Percentiles rank a stretch among this genome's conserved stretches.
Evolutionary conservation across 164 flowering plant genomes (phyloP).

Genomic region (Santalum album): DNA sequence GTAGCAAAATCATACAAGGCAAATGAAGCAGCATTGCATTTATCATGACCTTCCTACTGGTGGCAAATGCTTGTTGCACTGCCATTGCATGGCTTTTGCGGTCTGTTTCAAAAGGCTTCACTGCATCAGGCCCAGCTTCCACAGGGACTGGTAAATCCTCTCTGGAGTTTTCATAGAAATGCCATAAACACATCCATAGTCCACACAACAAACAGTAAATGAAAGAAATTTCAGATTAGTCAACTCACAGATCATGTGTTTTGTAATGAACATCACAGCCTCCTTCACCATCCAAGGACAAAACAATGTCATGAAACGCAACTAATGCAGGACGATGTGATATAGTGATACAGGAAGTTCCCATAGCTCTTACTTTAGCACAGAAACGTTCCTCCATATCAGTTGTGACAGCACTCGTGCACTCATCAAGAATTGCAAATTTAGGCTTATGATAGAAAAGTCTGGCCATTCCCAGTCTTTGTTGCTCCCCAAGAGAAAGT

Average conservation of each 20-base stretch:
- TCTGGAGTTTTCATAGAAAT: slow-evolving; percentile 27
- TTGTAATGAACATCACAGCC: slow-evolving; percentile 77
- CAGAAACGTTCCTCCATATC: slow-evolving; percentile 99
- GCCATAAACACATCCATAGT: neutral
- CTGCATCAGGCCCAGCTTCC: slow-evolving; percentile 22
- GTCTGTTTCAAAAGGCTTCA: slow-evolving; percentile 37
- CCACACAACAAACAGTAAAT: neutral
- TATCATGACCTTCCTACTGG: slow-evolving; percentile 39
- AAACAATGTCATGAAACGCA: slow-evolving; percentile 93
- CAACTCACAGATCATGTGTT: slow-evolving; percentile 27
- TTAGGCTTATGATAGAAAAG: slow-evolving; percentile 96
- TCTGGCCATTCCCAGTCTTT: slow-evolving; percentile 98
- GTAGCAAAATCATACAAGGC: neutral
- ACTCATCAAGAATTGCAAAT: slow-evolving; percentile 98
- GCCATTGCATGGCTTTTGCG: slow-evolving; percentile 82
- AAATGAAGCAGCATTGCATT: neutral
- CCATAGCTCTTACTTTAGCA: slow-evolving; percentile 98
- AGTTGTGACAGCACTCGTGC: slow-evolving; percentile 99
- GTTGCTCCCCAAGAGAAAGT: slow-evolving; percentile 96
- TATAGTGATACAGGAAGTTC: slow-evolving; percentile 97
- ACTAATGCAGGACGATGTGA: slow-evolving; percentile 99
- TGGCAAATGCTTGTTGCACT: slow-evolving; percentile 84
- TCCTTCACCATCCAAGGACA: slow-evolving; percentile 98
- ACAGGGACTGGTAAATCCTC: slow-evolving; percentile 31
- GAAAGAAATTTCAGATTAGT: neutral